Conservation (phyloP, 306 rosid species). For the Medicago arabica region DNA sequence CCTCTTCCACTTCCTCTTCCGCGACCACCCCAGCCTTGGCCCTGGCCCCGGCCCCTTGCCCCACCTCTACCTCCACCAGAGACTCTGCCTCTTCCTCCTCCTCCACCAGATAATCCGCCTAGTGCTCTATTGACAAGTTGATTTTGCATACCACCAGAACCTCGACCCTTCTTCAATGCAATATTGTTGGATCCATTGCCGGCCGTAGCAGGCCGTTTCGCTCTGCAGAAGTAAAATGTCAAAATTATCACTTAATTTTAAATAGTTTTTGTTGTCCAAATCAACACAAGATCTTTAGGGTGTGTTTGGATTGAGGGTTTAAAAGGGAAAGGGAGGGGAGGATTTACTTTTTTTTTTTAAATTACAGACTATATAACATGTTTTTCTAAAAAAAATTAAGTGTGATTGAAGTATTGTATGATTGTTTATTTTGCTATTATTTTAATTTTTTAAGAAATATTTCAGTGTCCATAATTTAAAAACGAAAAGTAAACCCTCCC, state of each 20-base stretch:
- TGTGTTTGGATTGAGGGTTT: too few species aligned
- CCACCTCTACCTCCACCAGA: slow-evolving; percentile 74
- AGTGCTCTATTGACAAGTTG: slow-evolving; percentile 92
- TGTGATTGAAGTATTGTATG: too few species aligned
- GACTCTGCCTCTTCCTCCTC: slow-evolving; percentile 80
- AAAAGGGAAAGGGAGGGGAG: too few species aligned
- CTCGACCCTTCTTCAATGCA: slow-evolving; percentile 77
- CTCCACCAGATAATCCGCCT: slow-evolving; percentile 80
- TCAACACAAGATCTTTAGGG: slow-evolving; percentile 5
- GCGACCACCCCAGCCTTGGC: slow-evolving; percentile 74
- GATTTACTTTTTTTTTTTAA: too few species aligned
- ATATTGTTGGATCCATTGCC: slow-evolving; percentile 65
- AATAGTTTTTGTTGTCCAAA: slow-evolving; percentile 1
- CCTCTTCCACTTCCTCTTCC: slow-evolving; percentile 69
- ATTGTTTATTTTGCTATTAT: too few species aligned
- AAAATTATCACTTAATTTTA: slow-evolving; percentile 26
- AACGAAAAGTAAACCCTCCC: too few species aligned
- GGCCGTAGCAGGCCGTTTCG: slow-evolving; percentile 73
- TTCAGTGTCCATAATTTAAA: too few species aligned
- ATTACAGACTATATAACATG: too few species aligned
- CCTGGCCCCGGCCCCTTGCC: slow-evolving; percentile 71
- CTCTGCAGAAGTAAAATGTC: slow-evolving; percentile 50
- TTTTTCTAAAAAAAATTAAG: too few species aligned
- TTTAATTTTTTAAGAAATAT: too few species aligned
- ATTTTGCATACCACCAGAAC: slow-evolving; percentile 68